Evolutionary conservation across 2,329 filamentous ascomycete genomes (phyloP), one percentile per base, ranked within the genome.

Genomic region (Colletotrichum tropicale): DNA sequence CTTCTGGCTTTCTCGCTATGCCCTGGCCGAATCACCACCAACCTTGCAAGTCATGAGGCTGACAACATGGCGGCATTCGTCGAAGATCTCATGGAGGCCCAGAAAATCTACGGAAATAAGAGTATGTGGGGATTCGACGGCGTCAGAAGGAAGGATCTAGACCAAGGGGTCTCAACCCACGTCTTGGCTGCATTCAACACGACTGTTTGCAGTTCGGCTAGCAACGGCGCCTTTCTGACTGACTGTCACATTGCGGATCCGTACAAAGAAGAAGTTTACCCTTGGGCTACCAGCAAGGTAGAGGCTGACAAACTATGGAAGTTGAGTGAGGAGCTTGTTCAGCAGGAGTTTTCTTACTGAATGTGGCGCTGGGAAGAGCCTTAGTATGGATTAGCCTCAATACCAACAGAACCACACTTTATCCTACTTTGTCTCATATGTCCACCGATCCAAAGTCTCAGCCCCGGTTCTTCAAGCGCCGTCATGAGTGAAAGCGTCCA

Each of bases 21-120:
- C 24, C 21, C 30, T 1, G 60, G 60, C 13, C 13, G 2, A 15
- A 34, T 62, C 18, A 34, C 26, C 7, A 36, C 60, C 28, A 36
- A 36, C 12, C 30, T 62, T 15, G 60, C n/a, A 4, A 10, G 28
- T 2, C 60, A 36, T 2, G 30, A 62, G 3, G 60, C 28, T 32
- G 9, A 21, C 0, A 15, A n/a, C 2, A 0, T 62, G 13, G 30
- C 18, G 5, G n/a, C 10, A 0, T 6, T 26, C 24, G 0, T 58
- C 21, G 55, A 0, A 0, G 55, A 26, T 16, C 9, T 26, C 24
- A 24, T 16, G 24, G 26, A 24, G 0, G 15, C 55, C 0, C 21
- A 58, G 0, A 13, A 1, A 1, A 28, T 24, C 13, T 24, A 21
- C 2, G 55, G 55, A 16, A 26, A 24, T 0, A 58, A 28, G 55